phyloP scores from a whole-genome alignment of 805 yeast genomes.

The Henningerozyma blattae region DNA sequence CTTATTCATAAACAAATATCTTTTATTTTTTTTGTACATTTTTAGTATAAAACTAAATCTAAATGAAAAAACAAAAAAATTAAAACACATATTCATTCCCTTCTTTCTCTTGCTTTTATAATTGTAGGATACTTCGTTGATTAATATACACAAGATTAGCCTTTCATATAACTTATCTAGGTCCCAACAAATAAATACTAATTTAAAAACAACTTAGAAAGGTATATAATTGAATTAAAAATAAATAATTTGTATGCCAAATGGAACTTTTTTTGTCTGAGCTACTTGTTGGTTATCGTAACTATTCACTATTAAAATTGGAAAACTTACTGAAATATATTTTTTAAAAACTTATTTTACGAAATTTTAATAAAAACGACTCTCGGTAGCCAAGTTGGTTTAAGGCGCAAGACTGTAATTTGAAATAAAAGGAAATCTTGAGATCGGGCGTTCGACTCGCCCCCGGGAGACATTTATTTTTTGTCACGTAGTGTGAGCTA shows the following conservation, averaged over 20 bases:
- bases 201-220: too few relatives aligned
- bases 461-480: neutral
- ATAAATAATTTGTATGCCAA: neutral
- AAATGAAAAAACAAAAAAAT: too few relatives aligned
- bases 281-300: neutral
- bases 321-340: neutral
- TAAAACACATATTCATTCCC: too few relatives aligned
- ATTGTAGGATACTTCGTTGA: too few relatives aligned
- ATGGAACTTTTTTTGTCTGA: neutral
- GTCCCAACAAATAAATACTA: too few relatives aligned
- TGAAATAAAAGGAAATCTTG: conserved; percentile 1
- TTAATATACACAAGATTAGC: too few relatives aligned
- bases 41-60: too few relatives aligned
- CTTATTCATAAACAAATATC: too few relatives aligned
- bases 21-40: too few relatives aligned
- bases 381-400: conserved; percentile 1
- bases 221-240: too few relatives aligned
- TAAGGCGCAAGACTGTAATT: conserved; percentile 1
- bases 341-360: neutral
- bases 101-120: too few relatives aligned
- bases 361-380: neutral
- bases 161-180: too few relatives aligned
- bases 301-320: neutral
- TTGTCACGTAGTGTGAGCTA: neutral
- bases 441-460: conserved; percentile 1